Base-by-base conservation (phyloP, 192 early-diverging fungal species). In the Coemansia sp. region DNA sequence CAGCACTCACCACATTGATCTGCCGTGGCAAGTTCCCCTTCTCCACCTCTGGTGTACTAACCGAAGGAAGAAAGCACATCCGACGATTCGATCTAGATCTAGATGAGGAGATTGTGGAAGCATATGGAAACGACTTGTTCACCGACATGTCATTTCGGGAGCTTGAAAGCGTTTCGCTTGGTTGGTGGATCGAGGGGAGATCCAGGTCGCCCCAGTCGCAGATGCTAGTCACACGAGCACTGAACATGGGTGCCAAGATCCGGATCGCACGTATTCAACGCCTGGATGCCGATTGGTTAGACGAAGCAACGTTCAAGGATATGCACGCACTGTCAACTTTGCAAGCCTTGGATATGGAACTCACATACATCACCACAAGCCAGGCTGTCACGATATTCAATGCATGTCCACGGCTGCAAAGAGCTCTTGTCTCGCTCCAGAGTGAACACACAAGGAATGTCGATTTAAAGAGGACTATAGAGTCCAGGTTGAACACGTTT, bases 1-100 rank as follows among this genome's bases (percentile, higher is more conserved):
- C 50, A 27, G 50, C 50, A 11, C 50, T 52, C 10, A 52, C 25
- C 9, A 52, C 50, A 14, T 27, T 52, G 50, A 52, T 52, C 7
- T 25, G 50, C 22, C 50, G 20, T 25, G 50, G 50, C 14, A 8
- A 11, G 15, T 52, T 52, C 28, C 50, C 50, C 23, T 52, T 52
- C 28, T 25, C 50, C 50, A 52, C 50, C 13, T 5, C 50, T 11
- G 20, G 25, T 27, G 25, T 52, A 25, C 25, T 52, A 8, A 30
- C 23, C 25, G 25, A 52, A 52, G 50, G 50, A 4, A 27, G 14
- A 20, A 52, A 52, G 6, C 50, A 52, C 22, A 52, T 52, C 15
- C 28, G 50, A 9, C 4, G 28, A 8, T 27, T 28, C 2, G 50
- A 52, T 29, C 23, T 28, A 5, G 34, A 36, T 36, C 34, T 36